These are phyloP conservation scores for Penicillium angulare DNA, from an alignment of 495 filamentous ascomycete genomes.

Conservation along the genomic window DNA sequence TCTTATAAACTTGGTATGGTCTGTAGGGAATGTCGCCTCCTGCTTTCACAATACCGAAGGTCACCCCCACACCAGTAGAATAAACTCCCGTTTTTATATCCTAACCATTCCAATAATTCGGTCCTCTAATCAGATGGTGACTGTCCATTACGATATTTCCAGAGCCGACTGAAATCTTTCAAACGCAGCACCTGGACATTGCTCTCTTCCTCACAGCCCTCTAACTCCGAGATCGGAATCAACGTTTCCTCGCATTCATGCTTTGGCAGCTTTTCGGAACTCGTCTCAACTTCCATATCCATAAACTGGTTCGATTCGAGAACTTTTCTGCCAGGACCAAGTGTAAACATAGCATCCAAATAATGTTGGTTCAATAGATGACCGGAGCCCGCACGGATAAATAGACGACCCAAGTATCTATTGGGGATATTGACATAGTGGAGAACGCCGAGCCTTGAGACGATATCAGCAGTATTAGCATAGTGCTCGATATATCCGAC, in stretches of 20 bases:
- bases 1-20: constrained; percentile 29
- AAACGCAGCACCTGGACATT: constrained; percentile 39
- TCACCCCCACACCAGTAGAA: constrained; percentile 21
- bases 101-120: constrained; percentile 16
- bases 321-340: constrained; percentile 26
- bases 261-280: background rate
- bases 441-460: constrained; percentile 72
- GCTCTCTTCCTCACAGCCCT: background rate
- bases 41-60: constrained; percentile 22
- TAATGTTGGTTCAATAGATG: constrained; percentile 84
- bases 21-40: constrained; percentile 30
- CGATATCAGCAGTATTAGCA: constrained; percentile 72
- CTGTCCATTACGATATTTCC: constrained; percentile 69
- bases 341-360: constrained; percentile 71
- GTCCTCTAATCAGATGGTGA: constrained; percentile 36
- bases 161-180: constrained; percentile 69
- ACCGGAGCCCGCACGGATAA: constrained; percentile 62
- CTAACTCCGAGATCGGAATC: constrained; percentile 2
- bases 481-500: constrained; percentile 85
- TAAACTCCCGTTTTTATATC: constrained; percentile 46
- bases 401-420: constrained; percentile 74
- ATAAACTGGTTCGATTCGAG: constrained; percentile 35
- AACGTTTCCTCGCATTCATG: constrained; percentile 6
- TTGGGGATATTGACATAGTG: constrained; percentile 51
- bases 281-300: constrained; percentile 28